phyloP scores from a whole-genome alignment of 768 basidiomycete species.

The Phanerochaete carnosa region DNA sequence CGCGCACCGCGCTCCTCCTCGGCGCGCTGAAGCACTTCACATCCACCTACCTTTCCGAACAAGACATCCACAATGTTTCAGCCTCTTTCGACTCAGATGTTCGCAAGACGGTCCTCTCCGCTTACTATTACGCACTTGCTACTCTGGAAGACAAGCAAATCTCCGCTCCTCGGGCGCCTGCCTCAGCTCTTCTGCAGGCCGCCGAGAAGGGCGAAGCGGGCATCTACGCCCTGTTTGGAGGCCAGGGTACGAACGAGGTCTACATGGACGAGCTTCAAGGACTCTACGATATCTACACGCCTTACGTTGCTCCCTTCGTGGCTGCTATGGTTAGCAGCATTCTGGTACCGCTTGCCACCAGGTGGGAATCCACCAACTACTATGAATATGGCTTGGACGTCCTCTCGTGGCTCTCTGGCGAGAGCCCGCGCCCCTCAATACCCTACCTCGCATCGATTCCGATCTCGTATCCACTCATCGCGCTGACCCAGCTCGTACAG shows the following conservation, averaged over 20 bases:
- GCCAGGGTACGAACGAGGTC: constrained; percentile 97
- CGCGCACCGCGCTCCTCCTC: constrained; percentile 65
- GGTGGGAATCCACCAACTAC: constrained; percentile 55
- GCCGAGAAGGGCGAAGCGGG: constrained; percentile 60
- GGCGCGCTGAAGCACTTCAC: constrained; percentile 79
- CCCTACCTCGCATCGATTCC: constrained; percentile 92
- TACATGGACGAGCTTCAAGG: constrained; percentile 95
- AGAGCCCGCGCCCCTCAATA: constrained; percentile 66
- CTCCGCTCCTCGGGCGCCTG: constrained; percentile 53
- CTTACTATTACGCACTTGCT: constrained; percentile 78
- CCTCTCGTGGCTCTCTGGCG: constrained; percentile 77
- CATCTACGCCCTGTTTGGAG: constrained; percentile 93
- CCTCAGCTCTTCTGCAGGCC: constrained; percentile 68
- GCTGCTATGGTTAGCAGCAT: constrained; percentile 57
- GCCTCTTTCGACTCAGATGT: constrained; percentile 72
- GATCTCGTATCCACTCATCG: constrained; percentile 93
- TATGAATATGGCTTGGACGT: constrained; percentile 84
- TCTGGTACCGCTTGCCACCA: constrained; percentile 66
- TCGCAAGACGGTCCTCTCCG: constrained; percentile 70
- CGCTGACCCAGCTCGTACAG: constrained; percentile 92
- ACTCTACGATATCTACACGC: constrained; percentile 88
- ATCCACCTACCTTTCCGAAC: constrained; percentile 60
- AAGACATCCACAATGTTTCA: constrained; percentile 81
- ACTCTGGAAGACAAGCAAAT: constrained; percentile 57
- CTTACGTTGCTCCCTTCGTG: constrained; percentile 78